These are phyloP conservation scores for Colletotrichum lupini DNA, from an alignment of 2,329 filamentous ascomycete genomes.

Conservation along the genomic window DNA sequence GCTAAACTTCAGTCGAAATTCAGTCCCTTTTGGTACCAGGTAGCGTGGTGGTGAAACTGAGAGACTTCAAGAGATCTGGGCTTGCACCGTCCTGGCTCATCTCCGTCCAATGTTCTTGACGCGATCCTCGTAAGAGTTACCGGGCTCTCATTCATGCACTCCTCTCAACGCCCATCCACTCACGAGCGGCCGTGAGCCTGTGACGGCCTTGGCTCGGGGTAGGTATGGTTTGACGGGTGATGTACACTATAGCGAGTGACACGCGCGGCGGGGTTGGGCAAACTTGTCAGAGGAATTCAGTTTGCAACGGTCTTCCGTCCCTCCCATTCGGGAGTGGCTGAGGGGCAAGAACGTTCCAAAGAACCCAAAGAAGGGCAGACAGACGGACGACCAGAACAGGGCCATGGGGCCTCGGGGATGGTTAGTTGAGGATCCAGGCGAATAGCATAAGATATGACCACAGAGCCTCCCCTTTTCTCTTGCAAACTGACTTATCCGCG, in stretches of 20 bases:
- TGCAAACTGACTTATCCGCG: constrained; percentile 34
- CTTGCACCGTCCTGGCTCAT: constrained; percentile 7
- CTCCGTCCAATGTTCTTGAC: constrained; percentile 26
- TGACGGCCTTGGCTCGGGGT: not conserved
- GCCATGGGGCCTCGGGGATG: not conserved
- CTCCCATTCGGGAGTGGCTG: constrained; percentile 12
- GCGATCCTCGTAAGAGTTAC: constrained; percentile 27
- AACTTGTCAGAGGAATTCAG: not conserved
- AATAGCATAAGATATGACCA: constrained; percentile 22
- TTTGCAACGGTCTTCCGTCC: not conserved
- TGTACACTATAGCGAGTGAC: constrained; percentile 13
- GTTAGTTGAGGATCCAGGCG: constrained; percentile 12
- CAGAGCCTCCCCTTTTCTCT: constrained; percentile 23
- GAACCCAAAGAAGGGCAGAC: constrained; percentile 16
- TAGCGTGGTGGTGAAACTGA: not conserved
- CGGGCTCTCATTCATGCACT: constrained; percentile 26
- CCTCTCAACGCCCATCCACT: constrained; percentile 2
- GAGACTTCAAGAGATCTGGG: constrained; percentile 1
- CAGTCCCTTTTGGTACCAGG: no score
- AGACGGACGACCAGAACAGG: constrained; percentile 5
- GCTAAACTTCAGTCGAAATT: not conserved
- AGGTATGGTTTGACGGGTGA: constrained; percentile 4
- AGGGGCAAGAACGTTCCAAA: constrained; percentile 26
- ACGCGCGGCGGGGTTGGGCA: not conserved
- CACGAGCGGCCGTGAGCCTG: not conserved